These are phyloP conservation scores for Inga leiocalycina DNA, from an alignment of 306 rosid species.

Conservation along the genomic window DNA sequence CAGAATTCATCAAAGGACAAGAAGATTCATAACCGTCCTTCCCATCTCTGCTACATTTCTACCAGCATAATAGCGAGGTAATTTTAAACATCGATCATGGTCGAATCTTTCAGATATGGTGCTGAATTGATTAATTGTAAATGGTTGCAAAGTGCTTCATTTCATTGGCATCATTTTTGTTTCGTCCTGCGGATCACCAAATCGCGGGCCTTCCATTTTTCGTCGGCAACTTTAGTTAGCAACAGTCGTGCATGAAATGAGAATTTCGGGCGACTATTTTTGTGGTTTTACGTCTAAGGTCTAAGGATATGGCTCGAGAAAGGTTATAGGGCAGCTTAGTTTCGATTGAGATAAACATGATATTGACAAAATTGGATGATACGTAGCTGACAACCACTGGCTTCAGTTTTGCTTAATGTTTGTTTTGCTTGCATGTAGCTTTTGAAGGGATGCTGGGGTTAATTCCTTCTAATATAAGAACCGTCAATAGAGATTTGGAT, in stretches of 20 bases:
- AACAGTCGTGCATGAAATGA: not conserved
- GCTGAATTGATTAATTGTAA: not conserved
- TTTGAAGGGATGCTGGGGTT: not conserved
- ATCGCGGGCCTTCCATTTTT: not conserved
- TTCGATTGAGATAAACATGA: not conserved
- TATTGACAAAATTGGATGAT: not conserved
- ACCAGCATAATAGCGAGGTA: not conserved
- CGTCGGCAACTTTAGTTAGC: not conserved
- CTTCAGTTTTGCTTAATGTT: not conserved
- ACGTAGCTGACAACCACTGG: not conserved
- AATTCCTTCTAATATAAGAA: not conserved
- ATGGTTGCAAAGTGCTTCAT: slow-evolving; percentile 1
- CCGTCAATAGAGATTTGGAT: not conserved
- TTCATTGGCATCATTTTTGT: not conserved
- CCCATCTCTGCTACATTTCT: not conserved
- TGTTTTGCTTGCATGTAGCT: not conserved
- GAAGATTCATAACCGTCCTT: not conserved
- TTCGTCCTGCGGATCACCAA: slow-evolving; percentile 24
- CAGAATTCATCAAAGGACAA: not conserved
- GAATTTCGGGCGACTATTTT: not conserved
- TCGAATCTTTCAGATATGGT: not conserved
- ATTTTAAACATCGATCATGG: slow-evolving; percentile 1
- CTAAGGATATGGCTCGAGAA: not conserved
- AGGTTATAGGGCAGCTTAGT: not conserved
- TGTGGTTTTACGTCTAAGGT: not conserved